phyloP scores from a whole-genome alignment of 2,329 filamentous ascomycete genomes.

The Pseudogymnoascus sp. region DNA sequence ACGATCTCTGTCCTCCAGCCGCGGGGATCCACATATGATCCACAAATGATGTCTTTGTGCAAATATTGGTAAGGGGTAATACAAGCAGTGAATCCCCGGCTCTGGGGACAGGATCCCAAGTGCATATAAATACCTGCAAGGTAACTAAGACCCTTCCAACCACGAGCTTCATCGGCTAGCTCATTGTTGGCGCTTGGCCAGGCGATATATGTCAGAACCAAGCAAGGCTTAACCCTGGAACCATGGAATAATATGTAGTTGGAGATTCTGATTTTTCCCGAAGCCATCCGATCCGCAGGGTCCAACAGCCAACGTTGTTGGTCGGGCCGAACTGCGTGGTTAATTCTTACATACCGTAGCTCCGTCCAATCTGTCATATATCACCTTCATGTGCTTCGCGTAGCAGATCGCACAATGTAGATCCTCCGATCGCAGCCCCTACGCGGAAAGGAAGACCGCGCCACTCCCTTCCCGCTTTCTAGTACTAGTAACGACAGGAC shows the following conservation, averaged over 20 bases:
- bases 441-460: neutral
- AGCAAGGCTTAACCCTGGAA: neutral
- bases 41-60: neutral
- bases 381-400: neutral
- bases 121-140: neutral
- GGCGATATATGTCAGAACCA: neutral
- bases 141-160: neutral
- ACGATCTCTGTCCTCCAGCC: neutral
- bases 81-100: neutral
- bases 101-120: neutral
- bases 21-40: neutral
- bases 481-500: neutral
- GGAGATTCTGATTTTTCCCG: neutral
- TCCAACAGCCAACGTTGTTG: neutral
- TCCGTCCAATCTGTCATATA: neutral
- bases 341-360: neutral
- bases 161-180: slow-evolving; percentile 1
- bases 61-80: slow-evolving; percentile 3
- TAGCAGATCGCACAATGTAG: neutral
- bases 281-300: neutral
- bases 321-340: neutral
- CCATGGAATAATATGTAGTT: neutral
- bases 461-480: neutral
- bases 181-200: neutral
- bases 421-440: neutral